Evolutionary conservation across 495 filamentous ascomycete species (phyloP).

Genomic region (Hypoxylon intermedium): DNA sequence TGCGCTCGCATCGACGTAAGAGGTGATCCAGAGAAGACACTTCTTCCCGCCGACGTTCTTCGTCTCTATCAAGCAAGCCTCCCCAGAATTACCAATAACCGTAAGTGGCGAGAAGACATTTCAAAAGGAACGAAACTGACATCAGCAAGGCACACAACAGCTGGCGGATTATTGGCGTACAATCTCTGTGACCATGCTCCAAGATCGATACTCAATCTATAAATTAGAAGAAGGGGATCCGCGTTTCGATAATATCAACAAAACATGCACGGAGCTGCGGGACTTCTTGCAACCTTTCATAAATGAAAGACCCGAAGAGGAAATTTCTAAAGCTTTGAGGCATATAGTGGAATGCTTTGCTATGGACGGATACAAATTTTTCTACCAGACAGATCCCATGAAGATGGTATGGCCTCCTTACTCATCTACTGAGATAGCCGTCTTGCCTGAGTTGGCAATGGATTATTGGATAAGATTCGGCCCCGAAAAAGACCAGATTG

Average conservation of each 20-base stretch:
- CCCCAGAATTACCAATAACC: background rate
- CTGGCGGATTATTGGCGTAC: background rate
- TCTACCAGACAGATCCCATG: background rate
- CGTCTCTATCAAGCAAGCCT: background rate
- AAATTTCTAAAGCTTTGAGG: background rate
- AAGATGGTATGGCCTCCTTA: background rate
- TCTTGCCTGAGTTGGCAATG: background rate
- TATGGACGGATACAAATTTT: background rate
- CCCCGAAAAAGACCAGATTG: background rate
- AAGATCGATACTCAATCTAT: background rate
- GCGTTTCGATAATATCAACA: background rate
- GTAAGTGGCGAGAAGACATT: background rate
- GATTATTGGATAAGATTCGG: background rate
- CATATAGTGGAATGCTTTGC: background rate
- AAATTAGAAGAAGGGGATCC: background rate
- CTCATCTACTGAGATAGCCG: background rate
- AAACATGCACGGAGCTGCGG: background rate
- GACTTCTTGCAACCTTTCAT: background rate
- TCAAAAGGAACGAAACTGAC: background rate
- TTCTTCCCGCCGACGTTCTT: background rate
- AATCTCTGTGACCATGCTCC: background rate
- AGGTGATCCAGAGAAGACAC: background rate
- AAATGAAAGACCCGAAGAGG: conserved; percentile 2
- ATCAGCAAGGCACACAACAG: background rate
- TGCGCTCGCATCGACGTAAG: background rate